These are phyloP conservation scores for Phyllosticta capitalensis DNA, from an alignment of 2,329 filamentous ascomycete species.

Conservation along the genomic window DNA sequence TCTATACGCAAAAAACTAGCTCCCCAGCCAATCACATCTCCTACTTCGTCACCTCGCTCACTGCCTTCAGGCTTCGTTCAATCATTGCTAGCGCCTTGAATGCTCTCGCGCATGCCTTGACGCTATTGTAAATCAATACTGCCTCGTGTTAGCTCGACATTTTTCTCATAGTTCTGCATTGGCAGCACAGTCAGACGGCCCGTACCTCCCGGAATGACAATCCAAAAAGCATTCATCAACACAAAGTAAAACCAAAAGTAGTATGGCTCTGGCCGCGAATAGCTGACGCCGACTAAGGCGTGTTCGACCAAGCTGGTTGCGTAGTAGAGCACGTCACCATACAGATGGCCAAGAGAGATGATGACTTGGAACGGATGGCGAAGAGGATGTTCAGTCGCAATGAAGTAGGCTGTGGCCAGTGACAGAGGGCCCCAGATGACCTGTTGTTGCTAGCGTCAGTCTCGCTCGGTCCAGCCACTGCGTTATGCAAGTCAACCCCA, in stretches of 20 bases:
- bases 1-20: neutral
- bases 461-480: neutral
- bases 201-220: conserved; percentile 50
- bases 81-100: conserved; percentile 27
- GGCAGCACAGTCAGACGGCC: conserved; percentile 12
- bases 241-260: conserved; percentile 61
- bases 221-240: conserved; percentile 58
- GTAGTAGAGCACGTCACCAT: conserved; percentile 56
- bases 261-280: conserved; percentile 52
- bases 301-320: conserved; percentile 54
- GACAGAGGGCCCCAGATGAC: conserved; percentile 53
- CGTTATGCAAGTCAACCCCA: neutral
- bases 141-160: conserved; percentile 6
- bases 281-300: conserved; percentile 42
- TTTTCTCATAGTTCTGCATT: neutral
- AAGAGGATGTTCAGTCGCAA: conserved; percentile 45
- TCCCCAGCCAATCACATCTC: conserved; percentile 16
- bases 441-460: conserved; percentile 24
- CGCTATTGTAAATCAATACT: conserved; percentile 26
- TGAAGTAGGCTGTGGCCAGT: conserved; percentile 46
- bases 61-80: conserved; percentile 23
- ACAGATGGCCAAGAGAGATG: conserved; percentile 54
- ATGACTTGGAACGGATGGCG: conserved; percentile 51
- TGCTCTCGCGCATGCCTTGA: conserved; percentile 24
- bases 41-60: conserved; percentile 17